phyloP scores from a whole-genome alignment of 1,139 yeast species.

The Saccharomyces hybrid region DNA sequence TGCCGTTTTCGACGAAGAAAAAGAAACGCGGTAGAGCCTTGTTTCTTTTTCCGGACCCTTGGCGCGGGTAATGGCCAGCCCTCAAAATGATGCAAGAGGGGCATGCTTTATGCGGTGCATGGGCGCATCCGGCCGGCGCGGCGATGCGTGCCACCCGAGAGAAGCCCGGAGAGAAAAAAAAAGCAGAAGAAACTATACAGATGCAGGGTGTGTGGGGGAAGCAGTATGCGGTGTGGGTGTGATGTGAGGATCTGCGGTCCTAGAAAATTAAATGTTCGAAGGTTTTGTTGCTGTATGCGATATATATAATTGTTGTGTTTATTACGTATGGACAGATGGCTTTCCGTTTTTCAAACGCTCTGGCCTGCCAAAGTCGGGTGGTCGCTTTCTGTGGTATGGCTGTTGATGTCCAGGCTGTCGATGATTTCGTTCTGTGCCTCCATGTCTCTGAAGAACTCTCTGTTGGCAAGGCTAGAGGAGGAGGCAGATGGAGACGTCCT shows the following conservation, averaged over 20 bases:
- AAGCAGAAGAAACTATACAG: neutral
- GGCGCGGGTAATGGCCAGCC: neutral
- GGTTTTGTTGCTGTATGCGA: neutral
- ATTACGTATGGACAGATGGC: neutral
- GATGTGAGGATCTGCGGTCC: neutral
- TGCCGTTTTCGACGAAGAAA: neutral
- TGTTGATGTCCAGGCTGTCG: slow-evolving; percentile 26
- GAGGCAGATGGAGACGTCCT: slow-evolving; percentile 4
- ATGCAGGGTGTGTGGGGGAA: neutral
- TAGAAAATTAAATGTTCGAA: neutral
- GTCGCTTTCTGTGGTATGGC: slow-evolving; percentile 6
- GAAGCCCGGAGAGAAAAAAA: neutral
- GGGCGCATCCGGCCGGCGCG: neutral
- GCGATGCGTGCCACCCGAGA: neutral
- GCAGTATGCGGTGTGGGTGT: neutral
- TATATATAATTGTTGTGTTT: no score
- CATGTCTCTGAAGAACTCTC: slow-evolving; percentile 23
- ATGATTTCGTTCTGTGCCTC: slow-evolving; percentile 29
- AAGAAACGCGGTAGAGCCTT: neutral
- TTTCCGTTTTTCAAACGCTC: neutral
- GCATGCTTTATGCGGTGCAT: neutral
- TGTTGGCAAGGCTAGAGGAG: neutral
- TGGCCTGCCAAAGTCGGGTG: neutral
- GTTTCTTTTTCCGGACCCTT: neutral
- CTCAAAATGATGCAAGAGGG: neutral